phyloP scores from a whole-genome alignment of 371 early-diverging fungal species.

The Mucor circinelloides region DNA sequence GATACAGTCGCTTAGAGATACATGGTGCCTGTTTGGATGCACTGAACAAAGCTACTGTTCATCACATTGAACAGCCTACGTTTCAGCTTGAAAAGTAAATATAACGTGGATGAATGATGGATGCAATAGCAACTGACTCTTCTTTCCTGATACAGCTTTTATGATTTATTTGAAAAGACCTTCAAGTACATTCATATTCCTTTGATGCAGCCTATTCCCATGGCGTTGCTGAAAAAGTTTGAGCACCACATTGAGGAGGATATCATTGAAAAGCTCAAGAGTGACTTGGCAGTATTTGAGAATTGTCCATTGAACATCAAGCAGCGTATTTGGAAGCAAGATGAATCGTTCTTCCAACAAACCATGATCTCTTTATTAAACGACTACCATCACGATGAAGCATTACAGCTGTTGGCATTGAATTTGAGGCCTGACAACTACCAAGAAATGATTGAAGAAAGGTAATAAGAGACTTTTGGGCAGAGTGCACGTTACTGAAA shows the following conservation, averaged over 20 bases:
- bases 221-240: slow-evolving; percentile 60
- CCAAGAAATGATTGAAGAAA: slow-evolving; percentile 49
- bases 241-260: slow-evolving; percentile 55
- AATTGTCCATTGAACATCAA: slow-evolving; percentile 48
- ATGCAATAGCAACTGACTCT: not conserved
- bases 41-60: slow-evolving; percentile 46
- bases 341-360: slow-evolving; percentile 44
- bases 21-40: slow-evolving; percentile 62
- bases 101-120: not conserved
- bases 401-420: slow-evolving; percentile 46
- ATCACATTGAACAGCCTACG: slow-evolving; percentile 35
- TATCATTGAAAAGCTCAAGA: slow-evolving; percentile 51
- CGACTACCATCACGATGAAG: slow-evolving; percentile 46
- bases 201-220: slow-evolving; percentile 65
- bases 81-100: slow-evolving; percentile 54
- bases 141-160: slow-evolving; percentile 48
- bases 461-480: no score
- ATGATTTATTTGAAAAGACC: slow-evolving; percentile 50
- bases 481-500: no score
- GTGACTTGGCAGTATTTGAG: slow-evolving; percentile 51
- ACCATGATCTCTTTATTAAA: slow-evolving; percentile 45
- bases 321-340: slow-evolving; percentile 53
- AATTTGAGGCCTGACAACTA: slow-evolving; percentile 53
- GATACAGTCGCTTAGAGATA: slow-evolving; percentile 54
- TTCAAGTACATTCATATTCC: slow-evolving; percentile 59